Evolutionary conservation across 768 basidiomycete genomes (phyloP), one percentile per base, ranked within the genome.

Genomic region (Russula olivacea): DNA sequence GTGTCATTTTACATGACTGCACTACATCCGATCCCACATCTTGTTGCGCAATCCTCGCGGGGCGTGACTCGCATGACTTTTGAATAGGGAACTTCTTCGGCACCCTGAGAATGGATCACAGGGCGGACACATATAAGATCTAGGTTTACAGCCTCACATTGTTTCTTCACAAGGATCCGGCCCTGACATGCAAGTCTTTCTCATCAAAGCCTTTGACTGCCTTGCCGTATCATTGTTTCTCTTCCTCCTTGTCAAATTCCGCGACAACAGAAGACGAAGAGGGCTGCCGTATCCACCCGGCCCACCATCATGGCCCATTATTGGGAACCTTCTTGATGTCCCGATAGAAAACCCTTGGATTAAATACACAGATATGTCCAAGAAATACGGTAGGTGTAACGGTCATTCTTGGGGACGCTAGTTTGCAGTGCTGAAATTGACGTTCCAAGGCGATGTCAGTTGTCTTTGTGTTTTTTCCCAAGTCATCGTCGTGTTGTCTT

Each of bases 271-370:
- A 41, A 41, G 38, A 15, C 54, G 54, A 28, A 7, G 40, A 19
- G 40, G 59, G 8, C 58, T 54, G 5, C 38, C 62, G 5, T 58
- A 43, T 48, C 56, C 62, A 15, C 62, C 62, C 2, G 58, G 57
- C 2, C 62, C 62, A 4, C 32, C 11, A 11, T 14, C 56, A 12
- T 43, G 51, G 17, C 57, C 45, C 9, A 17, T 61, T n/a, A 41
- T 64, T 7, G 63, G 63, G 1, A 70, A 64, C 43, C 25, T 56
- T 9, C 21, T 60, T 19, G 59, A 64, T 47, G 50, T 61, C 32
- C 63, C 63, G 7, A 59, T 30, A 17, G 38, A n/a, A 17, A 8
- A 28, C 1, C 36, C 63, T 32, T 64, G 63, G 63, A 19, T 12
- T 19, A 40, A 32, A 1, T 64, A 56, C 14, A 6, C 15, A 19